A percentile compares a stretch with the other conserved stretches of the same genome.
Evolutionary conservation across 2,329 filamentous ascomycete species (phyloP).

Genomic region (Helotiales sp.): DNA sequence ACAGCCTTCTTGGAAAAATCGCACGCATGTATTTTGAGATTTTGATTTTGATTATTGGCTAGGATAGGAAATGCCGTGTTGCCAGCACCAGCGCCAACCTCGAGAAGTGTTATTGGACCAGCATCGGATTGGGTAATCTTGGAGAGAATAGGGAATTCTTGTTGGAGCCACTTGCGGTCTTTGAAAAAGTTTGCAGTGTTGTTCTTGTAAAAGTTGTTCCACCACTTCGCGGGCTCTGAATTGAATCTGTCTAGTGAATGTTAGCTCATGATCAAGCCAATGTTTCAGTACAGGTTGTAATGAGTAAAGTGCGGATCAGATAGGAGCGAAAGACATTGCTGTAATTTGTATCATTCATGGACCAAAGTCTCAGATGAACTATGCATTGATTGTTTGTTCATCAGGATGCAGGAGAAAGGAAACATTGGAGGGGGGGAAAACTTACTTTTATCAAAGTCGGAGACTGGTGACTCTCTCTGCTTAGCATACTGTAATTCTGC

Average conservation of each 20-base stretch:
- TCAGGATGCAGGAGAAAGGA: conserved; percentile 47
- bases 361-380: conserved; percentile 68
- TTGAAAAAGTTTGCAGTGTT: conserved; percentile 99
- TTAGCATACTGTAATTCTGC: conserved; percentile 82
- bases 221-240: conserved; percentile 89
- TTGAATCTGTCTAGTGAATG: conserved; percentile 75
- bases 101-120: conserved; percentile 74
- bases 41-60: conserved; percentile 79
- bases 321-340: conserved; percentile 74
- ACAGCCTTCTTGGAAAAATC: conserved; percentile 97
- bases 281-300: conserved; percentile 16
- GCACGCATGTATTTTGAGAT: conserved; percentile 86
- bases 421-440: conserved; percentile 33
- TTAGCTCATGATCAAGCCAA: conserved; percentile 46
- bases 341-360: conserved; percentile 63
- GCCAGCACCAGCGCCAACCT: conserved; percentile 93
- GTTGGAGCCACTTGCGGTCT: conserved; percentile 93
- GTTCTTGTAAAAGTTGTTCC: conserved; percentile 98
- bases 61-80: conserved; percentile 96
- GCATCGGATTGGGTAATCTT: conserved; percentile 73
- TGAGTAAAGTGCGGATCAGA: conserved; percentile 56
- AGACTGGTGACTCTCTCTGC: conserved; percentile 86
- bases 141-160: conserved; percentile 91
- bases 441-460: conserved; percentile 87
- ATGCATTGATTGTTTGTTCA: conserved; percentile 64